These are phyloP conservation scores for Hysterangium stoloniferum DNA, from an alignment of 768 basidiomycete species.

Conservation along the genomic window DNA sequence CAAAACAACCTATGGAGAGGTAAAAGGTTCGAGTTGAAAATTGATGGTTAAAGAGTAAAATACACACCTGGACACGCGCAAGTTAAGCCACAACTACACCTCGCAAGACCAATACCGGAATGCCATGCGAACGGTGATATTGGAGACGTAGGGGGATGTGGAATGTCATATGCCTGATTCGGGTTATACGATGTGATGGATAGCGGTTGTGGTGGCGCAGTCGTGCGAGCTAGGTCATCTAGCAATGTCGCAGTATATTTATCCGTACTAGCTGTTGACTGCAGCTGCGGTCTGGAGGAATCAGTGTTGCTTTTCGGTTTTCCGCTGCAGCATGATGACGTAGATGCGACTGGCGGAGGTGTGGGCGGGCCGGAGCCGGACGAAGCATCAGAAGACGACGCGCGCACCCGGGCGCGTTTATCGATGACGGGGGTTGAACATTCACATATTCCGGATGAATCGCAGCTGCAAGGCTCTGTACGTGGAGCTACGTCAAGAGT, in stretches of 20 bases:
- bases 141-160: background rate
- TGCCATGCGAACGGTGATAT: constrained; percentile 1
- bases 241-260: background rate
- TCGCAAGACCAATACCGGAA: background rate
- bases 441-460: background rate
- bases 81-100: constrained; percentile 54
- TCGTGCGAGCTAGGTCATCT: background rate
- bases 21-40: constrained; percentile 33
- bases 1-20: constrained; percentile 37
- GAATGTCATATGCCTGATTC: background rate
- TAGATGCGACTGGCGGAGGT: background rate
- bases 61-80: constrained; percentile 62
- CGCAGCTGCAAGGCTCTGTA: background rate
- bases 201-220: background rate
- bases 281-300: background rate
- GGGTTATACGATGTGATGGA: background rate
- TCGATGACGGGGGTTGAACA: constrained; percentile 7
- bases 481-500: background rate
- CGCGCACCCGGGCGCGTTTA: background rate
- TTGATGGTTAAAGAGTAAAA: constrained; percentile 37
- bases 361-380: background rate
- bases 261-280: background rate
- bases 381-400: background rate
- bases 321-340: constrained; percentile 9
- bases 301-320: background rate